A percentile compares a stretch with the other conserved stretches of the same genome.
Evolutionary conservation across 2,329 filamentous ascomycete species (phyloP).

Genomic region (Phialophora tarda): DNA sequence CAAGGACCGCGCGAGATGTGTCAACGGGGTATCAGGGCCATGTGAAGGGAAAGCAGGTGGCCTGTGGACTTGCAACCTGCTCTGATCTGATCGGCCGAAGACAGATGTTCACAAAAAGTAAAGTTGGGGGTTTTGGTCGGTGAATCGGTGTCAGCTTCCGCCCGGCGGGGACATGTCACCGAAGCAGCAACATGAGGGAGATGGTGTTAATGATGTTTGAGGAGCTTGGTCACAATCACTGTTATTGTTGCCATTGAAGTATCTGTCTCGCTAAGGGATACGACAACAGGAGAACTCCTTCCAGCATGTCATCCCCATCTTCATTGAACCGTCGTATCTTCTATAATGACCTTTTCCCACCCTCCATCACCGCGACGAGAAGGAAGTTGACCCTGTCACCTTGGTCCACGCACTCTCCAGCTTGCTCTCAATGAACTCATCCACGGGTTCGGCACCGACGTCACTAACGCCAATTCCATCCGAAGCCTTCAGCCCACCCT

Average conservation of each 20-base stretch:
- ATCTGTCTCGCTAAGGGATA: neutral
- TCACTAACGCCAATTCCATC: slow-evolving; percentile 34
- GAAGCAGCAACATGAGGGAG: neutral
- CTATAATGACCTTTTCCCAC: neutral
- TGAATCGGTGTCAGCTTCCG: neutral
- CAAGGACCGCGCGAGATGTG: neutral
- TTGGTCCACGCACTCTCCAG: slow-evolving; percentile 40
- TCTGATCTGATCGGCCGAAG: slow-evolving; percentile 5
- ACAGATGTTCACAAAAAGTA: slow-evolving; percentile 16
- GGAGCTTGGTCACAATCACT: neutral
- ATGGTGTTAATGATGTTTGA: neutral
- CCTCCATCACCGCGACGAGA: slow-evolving; percentile 24
- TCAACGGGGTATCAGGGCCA: slow-evolving; percentile 9
- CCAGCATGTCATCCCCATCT: neutral
- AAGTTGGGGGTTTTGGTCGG: neutral
- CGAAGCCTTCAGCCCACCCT: slow-evolving; percentile 29
- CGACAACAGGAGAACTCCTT: slow-evolving; percentile 1
- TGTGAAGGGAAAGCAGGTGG: slow-evolving; percentile 2
- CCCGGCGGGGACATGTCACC: neutral
- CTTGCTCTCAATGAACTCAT: slow-evolving; percentile 39
- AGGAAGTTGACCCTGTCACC: slow-evolving; percentile 32
- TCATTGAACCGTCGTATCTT: neutral
- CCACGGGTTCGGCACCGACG: slow-evolving; percentile 28
- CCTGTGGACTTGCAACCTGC: neutral
- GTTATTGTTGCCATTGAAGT: neutral